phyloP scores from a whole-genome alignment of 2,329 filamentous ascomycete genomes.

The Emmonsiellopsis sp. region DNA sequence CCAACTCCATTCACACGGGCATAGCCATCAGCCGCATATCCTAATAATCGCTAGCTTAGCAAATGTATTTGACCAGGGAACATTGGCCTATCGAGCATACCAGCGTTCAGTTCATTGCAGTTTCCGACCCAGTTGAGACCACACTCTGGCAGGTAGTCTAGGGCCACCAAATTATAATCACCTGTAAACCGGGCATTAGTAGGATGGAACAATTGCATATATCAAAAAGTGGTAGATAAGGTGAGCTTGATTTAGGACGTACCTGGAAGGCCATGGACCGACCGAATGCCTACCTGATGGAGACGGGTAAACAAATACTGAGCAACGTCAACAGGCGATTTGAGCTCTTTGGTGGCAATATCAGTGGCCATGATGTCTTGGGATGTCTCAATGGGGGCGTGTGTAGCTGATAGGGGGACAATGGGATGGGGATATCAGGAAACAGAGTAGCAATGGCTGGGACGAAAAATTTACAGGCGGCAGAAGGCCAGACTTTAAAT shows the following conservation, averaged over 20 bases:
- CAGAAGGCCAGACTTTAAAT: too few relatives aligned
- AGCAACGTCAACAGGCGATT: constrained; percentile 35
- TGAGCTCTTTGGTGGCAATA: constrained; percentile 36
- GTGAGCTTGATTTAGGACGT: constrained; percentile 28
- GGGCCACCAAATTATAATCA: constrained; percentile 62
- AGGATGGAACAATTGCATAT: background rate
- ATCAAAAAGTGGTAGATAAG: constrained; percentile 10
- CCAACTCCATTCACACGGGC: constrained; percentile 60
- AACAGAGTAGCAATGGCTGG: too few relatives aligned
- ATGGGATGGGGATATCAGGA: too few relatives aligned
- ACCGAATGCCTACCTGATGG: constrained; percentile 40
- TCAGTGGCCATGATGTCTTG: constrained; percentile 27
- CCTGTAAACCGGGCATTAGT: constrained; percentile 14
- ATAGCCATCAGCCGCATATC: constrained; percentile 68
- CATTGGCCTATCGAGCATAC: constrained; percentile 32
- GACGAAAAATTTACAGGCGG: too few relatives aligned
- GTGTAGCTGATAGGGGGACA: background rate
- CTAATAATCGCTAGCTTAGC: constrained; percentile 26
- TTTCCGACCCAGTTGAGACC: constrained; percentile 57
- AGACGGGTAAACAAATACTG: constrained; percentile 44
- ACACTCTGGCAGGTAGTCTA: constrained; percentile 55
- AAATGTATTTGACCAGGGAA: background rate
- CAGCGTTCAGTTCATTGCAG: constrained; percentile 65
- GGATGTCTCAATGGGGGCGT: background rate
- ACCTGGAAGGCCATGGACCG: constrained; percentile 45